A percentile compares a stretch with the other conserved stretches of the same genome.
Conservation (phyloP, 257 asterid species). For the Solanum medicagineum region DNA sequence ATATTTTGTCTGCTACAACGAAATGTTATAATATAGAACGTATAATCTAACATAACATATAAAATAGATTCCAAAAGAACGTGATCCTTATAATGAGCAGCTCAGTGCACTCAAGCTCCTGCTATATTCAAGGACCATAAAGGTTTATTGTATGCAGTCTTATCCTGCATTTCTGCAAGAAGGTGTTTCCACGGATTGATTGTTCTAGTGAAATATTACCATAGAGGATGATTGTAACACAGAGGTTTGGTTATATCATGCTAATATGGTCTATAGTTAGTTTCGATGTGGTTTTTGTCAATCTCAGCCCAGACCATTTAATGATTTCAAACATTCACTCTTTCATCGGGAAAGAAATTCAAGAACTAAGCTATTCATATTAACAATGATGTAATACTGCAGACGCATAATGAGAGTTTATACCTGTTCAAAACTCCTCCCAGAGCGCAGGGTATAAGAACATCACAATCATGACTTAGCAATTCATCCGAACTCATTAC, state of each 20-base stretch:
- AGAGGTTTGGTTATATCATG: background rate
- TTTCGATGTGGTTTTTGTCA: background rate
- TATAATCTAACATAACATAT: background rate
- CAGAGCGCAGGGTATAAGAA: constrained; percentile 84
- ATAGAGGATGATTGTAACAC: background rate
- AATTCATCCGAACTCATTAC: constrained; percentile 54
- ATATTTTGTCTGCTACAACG: background rate
- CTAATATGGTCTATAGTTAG: background rate
- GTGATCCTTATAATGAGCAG: too few relatives aligned
- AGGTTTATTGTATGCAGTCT: too few relatives aligned
- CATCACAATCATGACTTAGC: constrained; percentile 69
- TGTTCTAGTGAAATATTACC: background rate
- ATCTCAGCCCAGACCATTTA: background rate
- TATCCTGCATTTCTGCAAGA: too few relatives aligned
- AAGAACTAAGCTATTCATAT: background rate
- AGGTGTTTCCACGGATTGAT: too few relatives aligned
- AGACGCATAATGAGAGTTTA: background rate
- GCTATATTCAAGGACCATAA: too few relatives aligned
- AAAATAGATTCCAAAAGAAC: background rate
- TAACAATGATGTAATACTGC: background rate
- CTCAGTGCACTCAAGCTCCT: too few relatives aligned
- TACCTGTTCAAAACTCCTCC: constrained; percentile 93
- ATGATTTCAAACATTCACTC: background rate
- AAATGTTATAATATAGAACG: background rate
- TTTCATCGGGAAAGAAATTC: background rate